Evolutionary conservation across 139 green algal species (phyloP).

Genomic region (Chlamydomonas sp.): DNA sequence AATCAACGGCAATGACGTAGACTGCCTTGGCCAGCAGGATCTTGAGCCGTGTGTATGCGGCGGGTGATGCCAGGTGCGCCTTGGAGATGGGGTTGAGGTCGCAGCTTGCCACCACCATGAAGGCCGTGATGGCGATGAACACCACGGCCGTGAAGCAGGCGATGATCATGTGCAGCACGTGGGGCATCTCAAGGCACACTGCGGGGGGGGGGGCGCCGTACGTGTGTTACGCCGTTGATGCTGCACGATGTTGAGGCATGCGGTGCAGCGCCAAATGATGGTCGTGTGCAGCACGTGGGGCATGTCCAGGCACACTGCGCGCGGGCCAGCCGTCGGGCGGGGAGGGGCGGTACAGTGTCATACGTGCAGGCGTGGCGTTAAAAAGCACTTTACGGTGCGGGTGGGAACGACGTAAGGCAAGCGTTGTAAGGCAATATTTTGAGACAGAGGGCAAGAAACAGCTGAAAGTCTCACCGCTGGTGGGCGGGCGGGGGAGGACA

Average conservation of each 20-base stretch:
- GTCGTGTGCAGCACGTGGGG: conserved; percentile 1
- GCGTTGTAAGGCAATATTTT: not conserved
- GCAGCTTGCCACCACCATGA: not conserved
- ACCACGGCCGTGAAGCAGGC: not conserved
- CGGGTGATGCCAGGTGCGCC: not conserved
- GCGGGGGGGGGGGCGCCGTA: no score
- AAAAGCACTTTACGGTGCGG: not conserved
- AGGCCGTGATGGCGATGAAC: not conserved
- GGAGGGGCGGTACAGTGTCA: not conserved
- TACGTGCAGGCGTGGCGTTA: not conserved
- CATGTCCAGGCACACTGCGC: conserved; percentile 4
- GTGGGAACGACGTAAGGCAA: not conserved
- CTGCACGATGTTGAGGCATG: no score
- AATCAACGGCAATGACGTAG: not conserved
- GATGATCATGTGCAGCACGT: not conserved
- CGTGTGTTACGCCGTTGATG: no score
- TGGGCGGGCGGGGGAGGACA: not conserved
- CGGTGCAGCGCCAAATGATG: no score
- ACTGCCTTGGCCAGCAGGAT: not conserved
- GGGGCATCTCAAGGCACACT: conserved; percentile 14
- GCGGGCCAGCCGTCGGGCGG: not conserved
- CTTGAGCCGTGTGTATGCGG: not conserved
- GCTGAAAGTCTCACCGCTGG: not conserved
- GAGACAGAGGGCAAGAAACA: not conserved
- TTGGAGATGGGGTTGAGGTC: not conserved